Conservation (phyloP, 2,329 filamentous ascomycete species). For the Pseudonectria foliicola region DNA sequence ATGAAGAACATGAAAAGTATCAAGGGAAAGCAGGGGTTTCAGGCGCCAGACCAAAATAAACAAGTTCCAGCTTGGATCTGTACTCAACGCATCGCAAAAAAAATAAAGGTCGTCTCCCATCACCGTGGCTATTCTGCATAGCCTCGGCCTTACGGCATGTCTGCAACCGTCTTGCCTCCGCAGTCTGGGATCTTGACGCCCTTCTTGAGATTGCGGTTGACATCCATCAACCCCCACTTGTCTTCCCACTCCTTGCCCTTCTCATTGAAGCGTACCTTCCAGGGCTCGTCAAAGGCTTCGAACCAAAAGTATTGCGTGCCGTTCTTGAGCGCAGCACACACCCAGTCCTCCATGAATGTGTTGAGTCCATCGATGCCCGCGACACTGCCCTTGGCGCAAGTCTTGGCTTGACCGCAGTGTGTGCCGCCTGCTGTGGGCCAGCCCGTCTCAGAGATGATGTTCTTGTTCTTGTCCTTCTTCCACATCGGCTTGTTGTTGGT, state of each 20-base stretch:
- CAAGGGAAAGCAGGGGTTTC: slow-evolving; percentile 12
- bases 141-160: neutral
- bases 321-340: slow-evolving; percentile 72
- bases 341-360: slow-evolving; percentile 76
- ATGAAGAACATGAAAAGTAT: slow-evolving; percentile 5
- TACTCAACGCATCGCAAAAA: slow-evolving; percentile 7
- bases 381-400: slow-evolving; percentile 61
- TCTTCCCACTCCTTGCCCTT: slow-evolving; percentile 77
- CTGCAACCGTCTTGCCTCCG: slow-evolving; percentile 59
- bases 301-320: slow-evolving; percentile 97
- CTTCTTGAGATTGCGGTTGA: slow-evolving; percentile 73
- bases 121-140: neutral
- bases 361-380: slow-evolving; percentile 79
- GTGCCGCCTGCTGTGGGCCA: slow-evolving; percentile 84
- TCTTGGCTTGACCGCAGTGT: slow-evolving; percentile 53
- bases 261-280: slow-evolving; percentile 74
- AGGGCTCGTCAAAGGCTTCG: slow-evolving; percentile 92
- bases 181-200: slow-evolving; percentile 86
- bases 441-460: slow-evolving; percentile 84
- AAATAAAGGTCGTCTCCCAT: neutral
- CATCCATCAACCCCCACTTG: slow-evolving; percentile 89
- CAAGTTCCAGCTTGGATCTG: slow-evolving; percentile 1
- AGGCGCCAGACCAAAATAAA: slow-evolving; percentile 3
- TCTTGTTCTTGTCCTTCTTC: slow-evolving; percentile 53
- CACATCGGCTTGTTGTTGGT: slow-evolving; percentile 59